Percentiles rank a stretch among this genome's conserved stretches.
phyloP scores from a whole-genome alignment of 2,329 filamentous ascomycete genomes.

The Fusarium pseudoanthophilum region DNA sequence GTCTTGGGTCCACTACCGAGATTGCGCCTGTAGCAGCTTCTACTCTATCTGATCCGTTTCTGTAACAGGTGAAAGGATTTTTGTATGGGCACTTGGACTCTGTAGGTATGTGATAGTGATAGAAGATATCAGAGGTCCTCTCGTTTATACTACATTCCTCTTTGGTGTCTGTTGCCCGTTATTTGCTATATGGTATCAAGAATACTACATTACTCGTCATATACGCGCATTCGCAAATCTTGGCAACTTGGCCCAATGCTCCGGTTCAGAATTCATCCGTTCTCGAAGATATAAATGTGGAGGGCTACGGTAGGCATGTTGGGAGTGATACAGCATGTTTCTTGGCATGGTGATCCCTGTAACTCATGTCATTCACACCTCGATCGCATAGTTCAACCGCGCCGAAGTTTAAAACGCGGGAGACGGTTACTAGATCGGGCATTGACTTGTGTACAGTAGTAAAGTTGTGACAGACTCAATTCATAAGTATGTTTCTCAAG shows the following conservation, averaged over 20 bases:
- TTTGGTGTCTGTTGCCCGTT: not conserved
- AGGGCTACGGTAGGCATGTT: not conserved
- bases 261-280: constrained; percentile 26
- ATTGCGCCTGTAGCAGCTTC: constrained; percentile 33
- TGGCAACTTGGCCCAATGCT: constrained; percentile 12
- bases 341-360: constrained; percentile 13
- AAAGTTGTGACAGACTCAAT: not conserved
- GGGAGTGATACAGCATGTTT: constrained; percentile 1
- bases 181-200: not conserved
- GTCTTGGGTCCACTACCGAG: constrained; percentile 35
- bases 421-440: constrained; percentile 4
- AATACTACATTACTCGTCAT: not conserved
- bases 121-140: not conserved
- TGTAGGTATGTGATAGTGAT: not conserved
- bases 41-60: constrained; percentile 39
- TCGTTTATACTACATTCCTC: not conserved
- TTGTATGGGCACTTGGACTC: not conserved
- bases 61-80: constrained; percentile 15
- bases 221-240: not conserved
- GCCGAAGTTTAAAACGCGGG: constrained; percentile 15
- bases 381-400: not conserved
- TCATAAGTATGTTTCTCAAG: not conserved
- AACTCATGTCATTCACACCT: not conserved
- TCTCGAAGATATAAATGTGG: constrained; percentile 1
- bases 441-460: not conserved